These are phyloP conservation scores for Orychophragmus violaceus DNA, from an alignment of 345 rosid genomes.

Conservation along the genomic window DNA sequence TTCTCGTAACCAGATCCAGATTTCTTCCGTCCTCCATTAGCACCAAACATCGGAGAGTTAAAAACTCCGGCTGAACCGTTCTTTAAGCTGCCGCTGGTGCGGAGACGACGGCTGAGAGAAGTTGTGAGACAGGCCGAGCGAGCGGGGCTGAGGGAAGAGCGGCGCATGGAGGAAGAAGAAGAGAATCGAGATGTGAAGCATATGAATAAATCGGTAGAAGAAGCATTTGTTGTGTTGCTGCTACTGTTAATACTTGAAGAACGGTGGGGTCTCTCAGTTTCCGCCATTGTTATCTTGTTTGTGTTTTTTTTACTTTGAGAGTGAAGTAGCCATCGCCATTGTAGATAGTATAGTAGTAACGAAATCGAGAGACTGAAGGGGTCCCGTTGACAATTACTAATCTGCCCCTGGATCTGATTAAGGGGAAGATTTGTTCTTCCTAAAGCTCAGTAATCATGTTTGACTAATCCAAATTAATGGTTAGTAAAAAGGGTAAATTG, in stretches of 20 bases:
- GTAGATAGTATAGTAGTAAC: constrained; percentile 12
- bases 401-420: constrained; percentile 9
- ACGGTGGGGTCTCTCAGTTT: constrained; percentile 65
- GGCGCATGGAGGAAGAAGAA: constrained; percentile 84
- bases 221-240: constrained; percentile 15
- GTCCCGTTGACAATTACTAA: not conserved
- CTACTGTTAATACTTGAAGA: constrained; percentile 38
- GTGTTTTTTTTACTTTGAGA: constrained; percentile 22
- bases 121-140: constrained; percentile 74
- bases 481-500: not conserved
- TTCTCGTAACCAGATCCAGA: constrained; percentile 44
- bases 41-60: constrained; percentile 81
- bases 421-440: constrained; percentile 1
- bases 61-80: constrained; percentile 46
- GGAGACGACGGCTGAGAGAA: constrained; percentile 71
- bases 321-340: constrained; percentile 9
- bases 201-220: constrained; percentile 58
- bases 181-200: constrained; percentile 82
- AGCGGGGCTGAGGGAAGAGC: constrained; percentile 78
- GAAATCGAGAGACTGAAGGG: not conserved
- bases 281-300: constrained; percentile 43
- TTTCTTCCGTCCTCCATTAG: constrained; percentile 49
- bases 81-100: constrained; percentile 63
- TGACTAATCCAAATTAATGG: not conserved
- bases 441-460: not conserved